Evolutionary conservation across 352 stramenopile species (phyloP).

Genomic region (Phytophthora constricta): DNA sequence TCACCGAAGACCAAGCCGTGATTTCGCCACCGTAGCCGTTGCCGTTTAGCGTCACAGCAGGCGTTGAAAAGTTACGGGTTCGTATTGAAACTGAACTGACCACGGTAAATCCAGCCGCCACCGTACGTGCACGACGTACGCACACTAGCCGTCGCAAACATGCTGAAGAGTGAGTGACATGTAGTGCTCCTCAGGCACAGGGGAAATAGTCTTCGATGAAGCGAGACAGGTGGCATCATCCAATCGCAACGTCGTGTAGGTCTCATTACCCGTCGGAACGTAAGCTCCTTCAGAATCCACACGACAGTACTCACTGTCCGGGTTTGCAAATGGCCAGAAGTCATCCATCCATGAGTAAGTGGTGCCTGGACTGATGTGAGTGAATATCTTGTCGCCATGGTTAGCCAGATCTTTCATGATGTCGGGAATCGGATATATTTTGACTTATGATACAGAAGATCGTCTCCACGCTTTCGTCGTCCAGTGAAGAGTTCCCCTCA

Average conservation of each 20-base stretch:
- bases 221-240: constrained; percentile 19
- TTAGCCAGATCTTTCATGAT: constrained; percentile 69
- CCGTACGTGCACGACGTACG: constrained; percentile 67
- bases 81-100: constrained; percentile 66
- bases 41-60: constrained; percentile 55
- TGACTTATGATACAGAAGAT: constrained; percentile 70
- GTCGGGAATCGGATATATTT: constrained; percentile 68
- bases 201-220: constrained; percentile 33
- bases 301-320: constrained; percentile 65
- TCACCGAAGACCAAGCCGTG: constrained; percentile 71
- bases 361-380: constrained; percentile 60
- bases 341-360: constrained; percentile 78
- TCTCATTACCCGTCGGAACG: constrained; percentile 50
- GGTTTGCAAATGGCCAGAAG: constrained; percentile 67
- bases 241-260: constrained; percentile 51
- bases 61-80: constrained; percentile 41
- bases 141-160: constrained; percentile 70
- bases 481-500: constrained; percentile 56
- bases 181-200: constrained; percentile 57
- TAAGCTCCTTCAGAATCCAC: constrained; percentile 54
- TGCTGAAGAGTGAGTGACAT: constrained; percentile 81
- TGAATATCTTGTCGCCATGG: constrained; percentile 43
- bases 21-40: constrained; percentile 54
- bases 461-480: constrained; percentile 45
- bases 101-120: constrained; percentile 70